Evolutionary conservation across 2,329 filamentous ascomycete genomes (phyloP), one percentile per base, ranked within the genome.

Genomic region (Aspergillus novoparasiticus): DNA sequence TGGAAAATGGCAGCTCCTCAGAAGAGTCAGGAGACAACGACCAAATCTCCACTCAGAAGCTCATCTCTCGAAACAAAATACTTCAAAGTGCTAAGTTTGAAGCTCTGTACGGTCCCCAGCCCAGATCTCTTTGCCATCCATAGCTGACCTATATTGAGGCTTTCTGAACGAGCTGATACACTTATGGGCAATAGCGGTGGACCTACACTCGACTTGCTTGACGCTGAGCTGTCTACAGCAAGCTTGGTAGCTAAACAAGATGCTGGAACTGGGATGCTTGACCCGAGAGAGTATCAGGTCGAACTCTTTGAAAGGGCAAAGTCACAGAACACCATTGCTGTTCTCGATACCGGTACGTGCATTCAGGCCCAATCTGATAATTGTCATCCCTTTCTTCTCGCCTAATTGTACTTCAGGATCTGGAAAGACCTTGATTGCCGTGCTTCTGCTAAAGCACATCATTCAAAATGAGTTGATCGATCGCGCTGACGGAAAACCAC

Each of bases 361-460:
- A 4, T 30, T 16, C 14, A 34, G 14, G 8, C 11, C 16, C 4
- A 43, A 19, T 19, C 28, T 34, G 19, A 14, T 30, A 34, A 19
- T 12, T 12, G 10, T 43, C 28, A 10, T 30, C 28, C 23, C 21
- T 11, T n/a, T n/a, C 19, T 26, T 23, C 8, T 55, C 5, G n/a
- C 39, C 54, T 62, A 11, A 65, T n/a, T 23, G 53, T 60, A 10
- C 46, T 51, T 4, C 61, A 89, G 91, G 95, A 14, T 93, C 93
- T 4, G 95, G 95, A 2, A 99, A 99, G 79, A 99, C 95, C 0
- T 83, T 97, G n/a, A 97, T 99, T 69, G 94, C 95, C 0, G 93
- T 92, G 1, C 84, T 98, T 3, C 83, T 99, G 6, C 84, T 98
- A 28, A 87, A 89, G 45, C 87, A 96, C 75, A 84, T 87, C 11